Base-by-base conservation (phyloP, 1,139 yeast species). In the Kodamaea derodonti region DNA sequence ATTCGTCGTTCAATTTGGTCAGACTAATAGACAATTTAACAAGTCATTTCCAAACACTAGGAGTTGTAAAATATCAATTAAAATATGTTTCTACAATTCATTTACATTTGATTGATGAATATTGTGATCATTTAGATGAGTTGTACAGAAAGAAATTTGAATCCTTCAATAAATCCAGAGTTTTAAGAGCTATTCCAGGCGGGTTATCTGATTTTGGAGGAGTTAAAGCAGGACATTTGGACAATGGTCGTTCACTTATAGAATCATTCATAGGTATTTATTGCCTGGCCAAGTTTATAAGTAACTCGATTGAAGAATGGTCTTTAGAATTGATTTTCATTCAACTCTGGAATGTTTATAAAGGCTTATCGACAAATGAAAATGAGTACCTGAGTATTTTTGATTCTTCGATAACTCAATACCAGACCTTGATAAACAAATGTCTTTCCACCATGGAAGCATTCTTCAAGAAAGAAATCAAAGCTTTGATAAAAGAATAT, bases 61-160 rank as follows among this genome's bases (percentile, higher is more conserved):
- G 71, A 15, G 65, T 84, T 17, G 74, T 77, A 27, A 77, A 76
- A 37, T 82, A 75, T 49, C 86, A 87, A 48, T 62, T 85, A 36
- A 73, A 77, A 47, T 81, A 82, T 38, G 74, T 85, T 18, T 75
- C 85, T 8, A 78, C 77, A 17, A 78, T 87, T 24, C 95, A 87
- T 52, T 57, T 87, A 32, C 69, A 68, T 22, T 54, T 88, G 29
- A 54, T 87, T 16, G 83, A 82, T 37, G 63, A 63, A 27, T 88
- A 84, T 50, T 69, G 70, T 38, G 72, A 69, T 3, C 65, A 72
- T 20, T 54, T 87, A 14, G 53, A 62, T 14, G 66, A 65, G 28
- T 65, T 75, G 12, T 62, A 72, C 35, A 60, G 65, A 37, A 69
- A 72, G 6, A 67, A 77, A 43, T 72, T 68, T 32, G 77, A 69